Evolutionary conservation across 345 rosid genomes (phyloP).

Genomic region (Triadica sebifera): DNA sequence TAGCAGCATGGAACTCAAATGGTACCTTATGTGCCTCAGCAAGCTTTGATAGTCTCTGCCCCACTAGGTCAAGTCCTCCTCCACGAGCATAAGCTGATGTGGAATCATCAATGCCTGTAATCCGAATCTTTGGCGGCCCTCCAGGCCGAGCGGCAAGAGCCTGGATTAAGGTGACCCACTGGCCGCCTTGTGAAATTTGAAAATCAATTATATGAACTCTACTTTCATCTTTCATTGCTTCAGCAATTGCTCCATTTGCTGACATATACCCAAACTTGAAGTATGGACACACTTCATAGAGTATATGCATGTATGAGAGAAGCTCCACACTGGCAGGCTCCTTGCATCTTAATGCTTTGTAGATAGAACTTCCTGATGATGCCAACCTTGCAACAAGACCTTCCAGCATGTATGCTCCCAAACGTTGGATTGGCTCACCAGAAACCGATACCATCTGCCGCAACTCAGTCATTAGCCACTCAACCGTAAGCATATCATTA

Average conservation of each 20-base stretch:
- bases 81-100: conserved; percentile 78
- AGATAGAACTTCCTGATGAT: conserved; percentile 80
- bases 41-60: conserved; percentile 63
- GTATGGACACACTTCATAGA: conserved; percentile 88
- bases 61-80: conserved; percentile 80
- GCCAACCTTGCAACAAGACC: conserved; percentile 81
- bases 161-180: conserved; percentile 90
- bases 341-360: conserved; percentile 77
- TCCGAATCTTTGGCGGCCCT: conserved; percentile 73
- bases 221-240: conserved; percentile 75
- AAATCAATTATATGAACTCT: conserved; percentile 84
- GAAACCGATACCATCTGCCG: conserved; percentile 82
- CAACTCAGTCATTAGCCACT: conserved; percentile 65
- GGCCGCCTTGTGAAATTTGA: conserved; percentile 76
- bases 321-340: conserved; percentile 77
- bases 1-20: conserved; percentile 66
- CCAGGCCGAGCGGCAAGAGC: conserved; percentile 86
- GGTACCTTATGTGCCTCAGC: conserved; percentile 78
- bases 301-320: conserved; percentile 80
- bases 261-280: conserved; percentile 94
- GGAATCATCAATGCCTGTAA: conserved; percentile 87
- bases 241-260: conserved; percentile 95
- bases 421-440: conserved; percentile 83
- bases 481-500: conserved; percentile 41
- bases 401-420: conserved; percentile 91